Percentiles rank a stretch among this genome's conserved stretches.
Evolutionary conservation across 495 filamentous ascomycete genomes (phyloP).

Genomic region (Chaetomium cochliodes): DNA sequence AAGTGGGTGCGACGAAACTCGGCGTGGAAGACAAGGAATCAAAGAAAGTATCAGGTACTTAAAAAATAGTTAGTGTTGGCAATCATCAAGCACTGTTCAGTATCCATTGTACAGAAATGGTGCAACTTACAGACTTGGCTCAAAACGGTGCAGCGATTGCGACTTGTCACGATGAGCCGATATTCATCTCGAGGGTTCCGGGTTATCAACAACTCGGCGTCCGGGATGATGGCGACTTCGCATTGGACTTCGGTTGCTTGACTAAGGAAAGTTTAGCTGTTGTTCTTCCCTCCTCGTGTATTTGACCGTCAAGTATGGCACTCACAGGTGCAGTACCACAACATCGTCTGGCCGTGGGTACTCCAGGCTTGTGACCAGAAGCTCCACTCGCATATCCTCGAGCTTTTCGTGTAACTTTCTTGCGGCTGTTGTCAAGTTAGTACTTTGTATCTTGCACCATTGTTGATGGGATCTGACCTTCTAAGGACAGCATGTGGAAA

Average conservation of each 20-base stretch:
- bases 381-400: conserved; percentile 29
- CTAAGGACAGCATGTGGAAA: conserved; percentile 5
- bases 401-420: conserved; percentile 21
- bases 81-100: neutral
- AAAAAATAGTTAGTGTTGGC: neutral
- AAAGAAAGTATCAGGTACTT: conserved; percentile 16
- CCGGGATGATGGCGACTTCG: conserved; percentile 25
- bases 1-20: conserved; percentile 15
- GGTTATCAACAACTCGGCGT: conserved; percentile 27
- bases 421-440: conserved; percentile 13
- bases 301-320: neutral
- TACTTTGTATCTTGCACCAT: neutral
- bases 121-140: conserved; percentile 22
- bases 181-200: conserved; percentile 13
- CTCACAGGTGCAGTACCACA: conserved; percentile 27
- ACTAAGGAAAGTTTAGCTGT: conserved; percentile 3
- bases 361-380: conserved; percentile 26
- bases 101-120: too few species aligned
- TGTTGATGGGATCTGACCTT: neutral
- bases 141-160: conserved; percentile 30
- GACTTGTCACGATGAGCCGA: conserved; percentile 25
- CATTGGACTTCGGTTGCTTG: conserved; percentile 26
- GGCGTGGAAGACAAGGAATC: neutral
- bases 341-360: conserved; percentile 25
- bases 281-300: neutral